Conservation (phyloP, 2,329 filamentous ascomycete genomes). For the Blumeria graminis region DNA sequence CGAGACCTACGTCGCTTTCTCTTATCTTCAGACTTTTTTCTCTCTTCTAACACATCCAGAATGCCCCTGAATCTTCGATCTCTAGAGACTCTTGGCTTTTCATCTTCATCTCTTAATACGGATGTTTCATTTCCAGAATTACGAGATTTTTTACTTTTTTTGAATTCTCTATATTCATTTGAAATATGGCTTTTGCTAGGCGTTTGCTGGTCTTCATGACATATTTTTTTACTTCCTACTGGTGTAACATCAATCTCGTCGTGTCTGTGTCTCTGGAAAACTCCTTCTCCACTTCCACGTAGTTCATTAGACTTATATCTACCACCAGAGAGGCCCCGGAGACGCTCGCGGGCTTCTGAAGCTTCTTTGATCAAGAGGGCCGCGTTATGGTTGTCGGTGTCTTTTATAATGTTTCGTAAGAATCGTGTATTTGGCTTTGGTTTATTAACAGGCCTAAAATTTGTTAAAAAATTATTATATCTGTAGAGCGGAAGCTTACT, state of each 20-base stretch:
- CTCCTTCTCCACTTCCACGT: neutral
- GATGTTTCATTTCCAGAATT: neutral
- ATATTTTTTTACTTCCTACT: neutral
- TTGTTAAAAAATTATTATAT: slow-evolving; percentile 2
- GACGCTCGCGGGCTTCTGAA: slow-evolving; percentile 48
- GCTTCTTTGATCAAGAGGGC: slow-evolving; percentile 65
- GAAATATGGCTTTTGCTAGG: neutral
- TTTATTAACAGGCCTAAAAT: slow-evolving; percentile 26
- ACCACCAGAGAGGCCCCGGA: slow-evolving; percentile 30
- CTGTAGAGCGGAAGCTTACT: slow-evolving; percentile 5
- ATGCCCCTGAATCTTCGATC: slow-evolving; percentile 5
- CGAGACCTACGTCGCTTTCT: slow-evolving; percentile 7
- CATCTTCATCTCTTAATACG: slow-evolving; percentile 2
- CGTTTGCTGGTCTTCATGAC: neutral
- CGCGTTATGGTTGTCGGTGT: slow-evolving; percentile 74
- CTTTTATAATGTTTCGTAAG: slow-evolving; percentile 64
- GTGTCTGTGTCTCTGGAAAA: neutral
- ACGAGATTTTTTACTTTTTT: neutral
- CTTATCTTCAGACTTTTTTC: slow-evolving; percentile 5
- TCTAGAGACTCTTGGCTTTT: slow-evolving; percentile 1
- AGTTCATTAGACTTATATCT: neutral
- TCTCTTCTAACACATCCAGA: slow-evolving; percentile 6
- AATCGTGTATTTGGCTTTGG: slow-evolving; percentile 87
- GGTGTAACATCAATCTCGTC: neutral
- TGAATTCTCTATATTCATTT: neutral